Evolutionary conservation across 768 basidiomycete species (phyloP), one percentile per base, ranked within the genome.

Genomic region (Pleurotus cornucopiae): DNA sequence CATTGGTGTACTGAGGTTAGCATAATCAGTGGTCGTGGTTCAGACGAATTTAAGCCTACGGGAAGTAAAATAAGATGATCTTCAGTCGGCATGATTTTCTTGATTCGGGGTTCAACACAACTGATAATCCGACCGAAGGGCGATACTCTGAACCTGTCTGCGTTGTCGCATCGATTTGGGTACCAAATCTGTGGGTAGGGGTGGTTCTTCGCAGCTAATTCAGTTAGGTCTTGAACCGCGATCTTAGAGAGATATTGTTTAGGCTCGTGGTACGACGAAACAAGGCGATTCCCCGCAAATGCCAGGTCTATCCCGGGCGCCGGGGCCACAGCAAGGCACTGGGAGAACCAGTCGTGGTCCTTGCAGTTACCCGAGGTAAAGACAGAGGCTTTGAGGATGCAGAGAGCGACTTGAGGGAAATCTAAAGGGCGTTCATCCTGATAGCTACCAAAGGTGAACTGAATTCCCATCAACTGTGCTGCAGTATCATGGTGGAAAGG

Each of bases 11-110:
- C 21, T 12, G n/a, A 2, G 25, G 21, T 30, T 9, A 16, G 25
- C 14, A 7, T 14, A 20, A 7, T 23, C 7, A 48, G 18, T 48
- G 38, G 23, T 18, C 9, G 3, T 7, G 21, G 7, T 14, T 14
- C 41, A 21, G 38, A 21, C 14, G 11, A 34, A 25, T 25, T 25
- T 25, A 25, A 25, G 23, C 51, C 12, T 30, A 53, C 51, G 16
- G 51, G 51, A 23, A 53, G 39, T 23, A 53, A 20, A 21, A 53
- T 41, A 21, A 53, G 51, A 20, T 53, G 51, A 39, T 53, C 51
- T 23, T 53, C 51, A 5, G 51, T 53, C 6, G 51, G 51, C 37
- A 53, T 39, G 7, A 53, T 53, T 38, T 53, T 53, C 39, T 53
- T 53, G 16, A 39, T 53, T 6, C 23, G 25, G 12, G 51, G 37